Evolutionary conservation across 306 rosid genomes (phyloP).

Genomic region (Trifolium repens): DNA sequence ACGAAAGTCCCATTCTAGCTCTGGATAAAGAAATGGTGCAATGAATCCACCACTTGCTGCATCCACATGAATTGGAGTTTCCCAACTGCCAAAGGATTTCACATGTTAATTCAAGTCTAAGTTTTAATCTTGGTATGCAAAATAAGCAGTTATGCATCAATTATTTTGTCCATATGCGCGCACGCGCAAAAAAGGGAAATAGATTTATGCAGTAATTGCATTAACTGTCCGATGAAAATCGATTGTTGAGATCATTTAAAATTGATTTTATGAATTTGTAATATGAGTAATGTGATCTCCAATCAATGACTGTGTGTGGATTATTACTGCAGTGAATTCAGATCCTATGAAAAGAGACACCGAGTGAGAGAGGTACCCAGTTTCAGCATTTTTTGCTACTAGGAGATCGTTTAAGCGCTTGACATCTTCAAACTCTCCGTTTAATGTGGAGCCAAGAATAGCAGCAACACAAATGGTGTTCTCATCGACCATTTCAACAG

Average conservation of each 20-base stretch:
- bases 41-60: conserved; percentile 97
- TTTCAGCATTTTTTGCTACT: conserved; percentile 58
- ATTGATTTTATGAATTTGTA: background rate
- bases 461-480: conserved; percentile 11
- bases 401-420: conserved; percentile 76
- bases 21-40: conserved; percentile 88
- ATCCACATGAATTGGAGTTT: conserved; percentile 93
- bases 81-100: conserved; percentile 61
- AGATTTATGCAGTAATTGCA: background rate
- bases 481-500: conserved; percentile 11
- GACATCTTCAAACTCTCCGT: conserved; percentile 92
- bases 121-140: background rate
- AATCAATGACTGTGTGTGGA: background rate
- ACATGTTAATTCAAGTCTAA: conserved; percentile 17
- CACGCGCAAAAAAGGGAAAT: background rate
- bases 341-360: background rate
- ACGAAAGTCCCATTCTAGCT: conserved; percentile 89
- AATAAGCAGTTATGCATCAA: background rate
- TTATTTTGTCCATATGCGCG: background rate
- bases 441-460: conserved; percentile 52
- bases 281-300: background rate
- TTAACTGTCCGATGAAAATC: background rate
- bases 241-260: background rate
- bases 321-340: background rate
- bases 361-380: conserved; percentile 58